Base-by-base conservation (phyloP, 495 filamentous ascomycete genomes). In the Aspergillus saccharolyticus region DNA sequence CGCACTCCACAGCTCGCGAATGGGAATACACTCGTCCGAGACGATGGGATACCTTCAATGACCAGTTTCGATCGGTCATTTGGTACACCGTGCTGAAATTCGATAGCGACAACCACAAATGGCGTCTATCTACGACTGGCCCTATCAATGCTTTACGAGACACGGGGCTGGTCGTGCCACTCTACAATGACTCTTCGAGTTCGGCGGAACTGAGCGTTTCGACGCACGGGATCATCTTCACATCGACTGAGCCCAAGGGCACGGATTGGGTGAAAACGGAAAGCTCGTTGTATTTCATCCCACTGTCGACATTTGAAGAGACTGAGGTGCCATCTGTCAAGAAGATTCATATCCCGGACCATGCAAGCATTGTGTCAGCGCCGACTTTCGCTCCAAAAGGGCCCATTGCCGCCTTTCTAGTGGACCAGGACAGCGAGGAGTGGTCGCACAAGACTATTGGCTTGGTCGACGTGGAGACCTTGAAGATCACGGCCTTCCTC, bases 101-200 rank as follows among this genome's bases (percentile, higher is more conserved):
- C 1, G 46, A 49, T 25, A 14, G 12, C 18, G 7, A 21, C 12
- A 24, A 20, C 46, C 10, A 49, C 21, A 49, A 49, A 24, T 49
- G 46, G 46, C 46, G 28, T 17, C 46, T 49, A 1, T 49, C 46
- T 16, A 2, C 10, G 10, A 25, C 21, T 14, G 46, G 46, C 20
- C 46, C 46, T 10, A 49, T 49, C 20, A 49, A 49, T 17, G 46
- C 46, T 15, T n/a, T 49, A n/a, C 46, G 46, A 25, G 46, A 24
- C 7, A 49, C 46, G 0, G 46, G 46, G 9, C 46, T 49, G 5
- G n/a, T 25, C 4, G 46, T 49, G 2, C 46, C 46, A 2, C 46
- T 49, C 12, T 49, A 49, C 21, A 14, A 20, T n/a, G 20, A 49
- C 21, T 49, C 46, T 4, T 21, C 46, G 12, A 49, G 46, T n/a